phyloP scores from a whole-genome alignment of 805 yeast species.

The Kuraishia piskuri region DNA sequence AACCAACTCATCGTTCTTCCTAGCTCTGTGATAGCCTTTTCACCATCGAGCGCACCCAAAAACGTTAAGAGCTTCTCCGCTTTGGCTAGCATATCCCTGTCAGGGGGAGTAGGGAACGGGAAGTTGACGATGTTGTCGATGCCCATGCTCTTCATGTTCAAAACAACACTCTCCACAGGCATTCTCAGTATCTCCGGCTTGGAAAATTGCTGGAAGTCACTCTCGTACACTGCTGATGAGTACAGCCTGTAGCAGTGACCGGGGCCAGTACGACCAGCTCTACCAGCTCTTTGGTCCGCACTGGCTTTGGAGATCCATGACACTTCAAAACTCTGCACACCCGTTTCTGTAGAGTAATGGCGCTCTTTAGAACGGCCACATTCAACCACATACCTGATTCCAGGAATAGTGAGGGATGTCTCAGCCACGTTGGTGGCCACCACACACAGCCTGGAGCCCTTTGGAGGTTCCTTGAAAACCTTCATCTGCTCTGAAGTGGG shows the following conservation, averaged over 20 bases:
- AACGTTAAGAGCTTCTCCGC: slow-evolving; percentile 63
- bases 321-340: slow-evolving; percentile 87
- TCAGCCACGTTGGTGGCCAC: slow-evolving; percentile 98
- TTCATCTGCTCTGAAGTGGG: slow-evolving; percentile 96
- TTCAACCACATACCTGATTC: slow-evolving; percentile 89
- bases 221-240: slow-evolving; percentile 90
- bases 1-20: slow-evolving; percentile 85
- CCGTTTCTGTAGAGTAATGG: slow-evolving; percentile 69
- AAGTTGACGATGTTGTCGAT: slow-evolving; percentile 83
- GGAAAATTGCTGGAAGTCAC: slow-evolving; percentile 74
- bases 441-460: slow-evolving; percentile 78
- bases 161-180: slow-evolving; percentile 95
- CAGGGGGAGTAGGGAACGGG: slow-evolving; percentile 96
- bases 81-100: slow-evolving; percentile 41
- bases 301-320: slow-evolving; percentile 94
- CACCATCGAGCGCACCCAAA: slow-evolving; percentile 67
- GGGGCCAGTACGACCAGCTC: slow-evolving; percentile 98
- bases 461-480: slow-evolving; percentile 81
- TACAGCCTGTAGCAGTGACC: slow-evolving; percentile 92
- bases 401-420: slow-evolving; percentile 94
- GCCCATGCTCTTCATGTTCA: slow-evolving; percentile 96
- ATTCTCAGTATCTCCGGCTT: slow-evolving; percentile 86
- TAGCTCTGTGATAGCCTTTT: slow-evolving; percentile 56
- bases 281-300: slow-evolving; percentile 90
- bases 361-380: slow-evolving; percentile 92